Base-by-base conservation (phyloP, 1,284 basidiomycete genomes). In the Apiotrichum veenhuisii region DNA sequence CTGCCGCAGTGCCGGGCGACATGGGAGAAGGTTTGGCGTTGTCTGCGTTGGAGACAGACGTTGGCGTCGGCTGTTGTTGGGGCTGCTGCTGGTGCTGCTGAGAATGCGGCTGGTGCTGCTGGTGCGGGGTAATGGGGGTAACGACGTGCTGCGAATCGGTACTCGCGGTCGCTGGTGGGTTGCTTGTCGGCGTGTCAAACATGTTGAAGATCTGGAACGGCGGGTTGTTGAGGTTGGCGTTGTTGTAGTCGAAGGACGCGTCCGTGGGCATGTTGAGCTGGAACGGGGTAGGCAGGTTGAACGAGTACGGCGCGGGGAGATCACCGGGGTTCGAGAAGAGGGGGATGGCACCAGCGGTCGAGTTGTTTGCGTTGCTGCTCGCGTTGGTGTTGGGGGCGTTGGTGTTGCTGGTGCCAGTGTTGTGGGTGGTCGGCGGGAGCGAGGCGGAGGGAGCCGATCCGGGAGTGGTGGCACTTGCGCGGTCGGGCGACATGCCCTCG, bases 231-330 rank as follows among this genome's bases (percentile, higher is more conserved):
- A 55, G 40, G 27, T 49, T 45, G 23, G n/a, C 36, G 11, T 34
- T 26, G 20, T 46, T 47, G 44, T 58, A 63, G 52, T 59, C 50
- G 45, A 70, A 74, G 33, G 54, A 49, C 0, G 64, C 54, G 47
- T 71, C 66, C 14, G 71, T 68, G 9, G 68, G 67, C 30, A 71
- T 65, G 11, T 68, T 65, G 5, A 71, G 56, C 54, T 69, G 67
- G 63, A 73, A 75, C 2, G 70, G 68, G 33, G 71, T 67, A 27
- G 71, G 69, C 17, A 75, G 59, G 48, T 69, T 59, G 62, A 71
- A 75, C 50, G 68, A 68, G 65, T 70, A 75, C 1, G 66, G 52
- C 37, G 62, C 61, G 8, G 66, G 64, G 1, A 64, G 61, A 41
- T 65, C 62, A 11, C 54, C 59, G 1, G 62, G 53, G 10, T 54